phyloP scores from a whole-genome alignment of 306 rosid genomes.

The Vachellia collinsii region DNA sequence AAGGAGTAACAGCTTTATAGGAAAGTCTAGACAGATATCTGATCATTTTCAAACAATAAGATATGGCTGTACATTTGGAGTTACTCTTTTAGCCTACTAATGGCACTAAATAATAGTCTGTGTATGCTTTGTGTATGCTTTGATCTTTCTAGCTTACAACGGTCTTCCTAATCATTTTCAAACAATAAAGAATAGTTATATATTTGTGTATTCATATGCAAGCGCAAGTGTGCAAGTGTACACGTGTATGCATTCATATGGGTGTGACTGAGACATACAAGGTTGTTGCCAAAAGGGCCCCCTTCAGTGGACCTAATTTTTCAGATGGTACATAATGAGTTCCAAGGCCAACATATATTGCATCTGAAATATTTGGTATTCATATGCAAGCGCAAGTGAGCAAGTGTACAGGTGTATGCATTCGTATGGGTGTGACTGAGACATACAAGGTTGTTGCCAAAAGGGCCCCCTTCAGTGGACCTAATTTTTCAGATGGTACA shows the following conservation, averaged over 20 bases:
- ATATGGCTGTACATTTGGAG: background rate
- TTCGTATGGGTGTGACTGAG: background rate
- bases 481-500: slow-evolving; percentile 80
- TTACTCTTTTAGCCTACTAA: background rate
- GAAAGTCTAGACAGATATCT: background rate
- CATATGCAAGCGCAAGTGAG: background rate
- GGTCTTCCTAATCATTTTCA: background rate
- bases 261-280: slow-evolving; percentile 58
- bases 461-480: slow-evolving; percentile 83
- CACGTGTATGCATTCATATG: background rate
- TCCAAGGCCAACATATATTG: slow-evolving; percentile 86
- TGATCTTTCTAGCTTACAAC: background rate
- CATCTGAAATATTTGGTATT: background rate
- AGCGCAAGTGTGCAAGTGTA: background rate
- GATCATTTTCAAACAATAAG: background rate
- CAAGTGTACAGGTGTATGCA: background rate
- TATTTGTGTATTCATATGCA: background rate
- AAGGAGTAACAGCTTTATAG: background rate
- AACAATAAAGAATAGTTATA: background rate
- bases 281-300: slow-evolving; percentile 73
- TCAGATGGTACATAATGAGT: slow-evolving; percentile 90
- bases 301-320: slow-evolving; percentile 75
- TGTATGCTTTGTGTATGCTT: background rate
- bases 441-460: slow-evolving; percentile 77
- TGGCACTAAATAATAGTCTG: background rate